Evolutionary conservation across 371 early-diverging fungal species (phyloP), one percentile per base, ranked within the genome.

Genomic region (Circinella umbellata): DNA sequence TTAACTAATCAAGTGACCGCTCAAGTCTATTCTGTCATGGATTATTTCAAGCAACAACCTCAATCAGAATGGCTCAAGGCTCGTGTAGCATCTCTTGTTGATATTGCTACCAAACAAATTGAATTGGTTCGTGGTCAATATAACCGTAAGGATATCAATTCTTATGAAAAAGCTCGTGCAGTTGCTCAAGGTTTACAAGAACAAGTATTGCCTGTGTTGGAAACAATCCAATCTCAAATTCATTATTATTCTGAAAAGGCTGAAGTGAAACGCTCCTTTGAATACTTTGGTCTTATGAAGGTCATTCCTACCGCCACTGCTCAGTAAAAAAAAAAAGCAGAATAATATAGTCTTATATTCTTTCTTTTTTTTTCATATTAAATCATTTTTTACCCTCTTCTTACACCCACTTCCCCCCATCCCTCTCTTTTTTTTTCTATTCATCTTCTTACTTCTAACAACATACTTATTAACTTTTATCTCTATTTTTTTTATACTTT

Each of bases 121-220:
- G 80, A 66, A 3, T 66, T 73, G 5, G 80, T 87, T 62, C 74
- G 78, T 49, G 64, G 64, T 11, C 86, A 88, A 67, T 71, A 82
- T 18, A 69, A 63, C 61, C 85, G 87, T 64, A 78, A 71, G 10
- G 87, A 90, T 64, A 73, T 86, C 53, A 69, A 76, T 35, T 71
- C 80, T 18, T 51, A 76, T 51, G 86, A 86, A 66, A 89, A 88
- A 78, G 80, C 85, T 15, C 82, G 79, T 67, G 79, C 79, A 61
- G 78, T 88, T 36, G 69, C 81, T 42, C 61, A 75, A 15, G 61
- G 80, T 47, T 75, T 87, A 48, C 86, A 86, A 57, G 71, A 84
- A n/a, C 85, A 88, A 67, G 73, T 88, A 4, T 68, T 87, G 38
- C 90, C 90, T 35, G 65, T 88, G 27, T 71, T 89, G n/a, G 79